Base-by-base conservation (phyloP, 2,329 filamentous ascomycete genomes). In the Ophiostoma sp. region DNA sequence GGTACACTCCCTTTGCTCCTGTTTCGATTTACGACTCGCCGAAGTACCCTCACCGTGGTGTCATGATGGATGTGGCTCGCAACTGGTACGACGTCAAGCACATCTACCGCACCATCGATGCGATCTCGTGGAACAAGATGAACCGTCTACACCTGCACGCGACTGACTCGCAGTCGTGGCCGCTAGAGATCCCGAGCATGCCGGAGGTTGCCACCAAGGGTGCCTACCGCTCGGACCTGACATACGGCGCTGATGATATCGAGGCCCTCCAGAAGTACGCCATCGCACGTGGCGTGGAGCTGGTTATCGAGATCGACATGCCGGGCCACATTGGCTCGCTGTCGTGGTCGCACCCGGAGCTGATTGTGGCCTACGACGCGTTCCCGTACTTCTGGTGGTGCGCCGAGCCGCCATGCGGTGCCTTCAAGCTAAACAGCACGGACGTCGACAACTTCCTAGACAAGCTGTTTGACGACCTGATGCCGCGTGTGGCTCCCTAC, bases 91-190 rank as follows among this genome's bases (percentile, higher is more conserved):
- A 88, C 0, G 83, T 93, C 31, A 80, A 84, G 3, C 88, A 92
- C 78, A 90, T 97, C 77, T 86, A 90, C 78, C 89, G 90, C 69
- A 93, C 90, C 71, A 92, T 97, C 76, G 92, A 97, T 79, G 92
- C 90, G 55, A 82, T 92, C 76, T 85, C 92, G 1, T 94, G 90
- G 87, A 93, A 91, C 84, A 96, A 97, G 84, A 87, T 96, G 85
- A 96, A 96, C 82, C 87, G 90, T 6, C 86, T 97, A 72, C 93
- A 96, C 81, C 84, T 95, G 71, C 93, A 97, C 83, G 86, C 91
- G 73, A 96, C 93, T 4, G 93, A 97, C 81, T 90, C 91, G 19
- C 93, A 97, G 81, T 93, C 93, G 3, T 97, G 93, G 92, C 94
- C 94, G 0, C 84, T 97, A 31, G 93, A 94, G 77, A 91, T 97